A percentile compares a stretch with the other conserved stretches of the same genome.
Conservation (phyloP, 352 stramenopile genomes). For the Plasmopara muralis region DNA sequence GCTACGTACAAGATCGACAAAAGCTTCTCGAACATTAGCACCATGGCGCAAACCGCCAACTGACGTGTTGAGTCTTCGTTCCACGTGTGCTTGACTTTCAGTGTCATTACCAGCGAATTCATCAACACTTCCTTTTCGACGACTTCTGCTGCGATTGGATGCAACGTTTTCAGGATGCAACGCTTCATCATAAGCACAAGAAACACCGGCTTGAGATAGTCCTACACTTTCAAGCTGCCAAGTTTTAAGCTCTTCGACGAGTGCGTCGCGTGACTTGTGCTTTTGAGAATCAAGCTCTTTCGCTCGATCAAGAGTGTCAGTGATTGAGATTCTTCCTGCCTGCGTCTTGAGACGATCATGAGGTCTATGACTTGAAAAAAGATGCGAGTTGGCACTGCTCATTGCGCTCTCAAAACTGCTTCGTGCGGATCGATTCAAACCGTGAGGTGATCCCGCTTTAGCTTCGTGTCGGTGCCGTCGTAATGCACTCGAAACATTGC, state of each 20-base stretch:
- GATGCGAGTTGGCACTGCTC: too few relatives aligned
- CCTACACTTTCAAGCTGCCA: conserved; percentile 39
- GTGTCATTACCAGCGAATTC: conserved; percentile 2
- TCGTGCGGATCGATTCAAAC: too few relatives aligned
- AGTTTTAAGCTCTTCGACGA: conserved; percentile 53
- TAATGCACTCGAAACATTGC: conserved; percentile 81
- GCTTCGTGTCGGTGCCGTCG: conserved; percentile 62
- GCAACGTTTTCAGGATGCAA: too few relatives aligned
- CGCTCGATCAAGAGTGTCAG: conserved; percentile 66
- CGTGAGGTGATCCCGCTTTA: conserved; percentile 20
- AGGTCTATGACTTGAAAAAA: too few relatives aligned
- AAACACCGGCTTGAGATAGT: too few relatives aligned
- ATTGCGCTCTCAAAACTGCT: too few relatives aligned
- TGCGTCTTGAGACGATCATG: too few relatives aligned
- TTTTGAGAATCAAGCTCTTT: conserved; percentile 52
- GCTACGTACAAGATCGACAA: conserved; percentile 27
- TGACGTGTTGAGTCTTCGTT: conserved; percentile 45
- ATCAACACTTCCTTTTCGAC: conserved; percentile 26
- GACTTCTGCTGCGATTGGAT: background rate
- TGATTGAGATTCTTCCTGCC: conserved; percentile 52
- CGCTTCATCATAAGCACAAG: too few relatives aligned
- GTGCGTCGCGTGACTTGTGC: conserved; percentile 56
- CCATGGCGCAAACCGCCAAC: conserved; percentile 39
- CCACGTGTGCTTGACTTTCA: conserved; percentile 10
- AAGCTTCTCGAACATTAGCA: conserved; percentile 41